Conservation (phyloP, 2,329 filamentous ascomycete genomes). For the Monilinia aucupariae region DNA sequence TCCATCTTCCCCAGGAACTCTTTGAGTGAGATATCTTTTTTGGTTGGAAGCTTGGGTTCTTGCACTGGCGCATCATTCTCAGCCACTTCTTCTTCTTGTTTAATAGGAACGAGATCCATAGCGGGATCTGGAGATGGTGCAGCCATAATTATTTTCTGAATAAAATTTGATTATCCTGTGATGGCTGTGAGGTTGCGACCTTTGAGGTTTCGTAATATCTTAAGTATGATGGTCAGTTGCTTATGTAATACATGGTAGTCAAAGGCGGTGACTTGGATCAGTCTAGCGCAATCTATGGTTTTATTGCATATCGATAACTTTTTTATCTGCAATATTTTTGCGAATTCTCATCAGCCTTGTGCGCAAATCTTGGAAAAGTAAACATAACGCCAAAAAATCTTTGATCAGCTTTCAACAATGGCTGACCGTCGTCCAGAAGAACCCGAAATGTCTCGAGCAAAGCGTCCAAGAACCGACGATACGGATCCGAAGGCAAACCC, state of each 20-base stretch:
- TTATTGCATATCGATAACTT: constrained; percentile 15
- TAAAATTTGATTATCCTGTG: constrained; percentile 9
- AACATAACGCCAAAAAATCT: constrained; percentile 24
- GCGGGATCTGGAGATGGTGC: constrained; percentile 34
- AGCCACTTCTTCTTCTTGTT: constrained; percentile 32
- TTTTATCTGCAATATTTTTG: constrained; percentile 12
- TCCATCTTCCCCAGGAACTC: constrained; percentile 97
- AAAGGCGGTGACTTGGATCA: constrained; percentile 18
- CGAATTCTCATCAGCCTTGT: constrained; percentile 24
- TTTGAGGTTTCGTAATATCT: background rate
- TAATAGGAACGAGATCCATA: constrained; percentile 30
- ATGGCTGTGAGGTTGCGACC: background rate
- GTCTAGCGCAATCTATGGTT: constrained; percentile 4
- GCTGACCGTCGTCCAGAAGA: constrained; percentile 52
- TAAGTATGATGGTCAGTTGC: background rate
- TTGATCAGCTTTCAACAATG: constrained; percentile 39
- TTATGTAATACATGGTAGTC: background rate
- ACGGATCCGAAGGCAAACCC: constrained; percentile 62
- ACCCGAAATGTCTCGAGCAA: constrained; percentile 43
- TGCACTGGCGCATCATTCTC: constrained; percentile 46
- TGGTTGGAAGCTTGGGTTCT: constrained; percentile 64
- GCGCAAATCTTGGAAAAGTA: constrained; percentile 26
- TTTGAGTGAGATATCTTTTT: constrained; percentile 86
- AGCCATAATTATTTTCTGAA: constrained; percentile 28
- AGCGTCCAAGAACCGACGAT: constrained; percentile 39